Conservation (phyloP, 192 early-diverging fungal species). For the Dissophora ornata region DNA sequence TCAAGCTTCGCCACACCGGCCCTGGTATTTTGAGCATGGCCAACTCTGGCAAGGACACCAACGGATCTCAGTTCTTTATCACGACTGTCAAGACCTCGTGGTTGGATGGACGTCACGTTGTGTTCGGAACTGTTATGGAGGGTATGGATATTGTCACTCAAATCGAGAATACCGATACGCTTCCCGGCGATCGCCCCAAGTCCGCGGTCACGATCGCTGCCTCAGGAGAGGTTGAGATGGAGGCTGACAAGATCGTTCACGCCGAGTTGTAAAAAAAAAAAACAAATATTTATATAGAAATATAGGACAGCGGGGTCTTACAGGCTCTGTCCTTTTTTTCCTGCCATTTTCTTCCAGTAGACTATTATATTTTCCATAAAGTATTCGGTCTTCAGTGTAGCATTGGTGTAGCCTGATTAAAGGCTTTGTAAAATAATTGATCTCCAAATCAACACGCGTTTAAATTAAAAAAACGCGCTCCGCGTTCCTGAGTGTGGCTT, state of each 20-base stretch:
- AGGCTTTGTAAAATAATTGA: too few relatives aligned
- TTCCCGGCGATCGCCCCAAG: slow-evolving; percentile 70
- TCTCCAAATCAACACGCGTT: too few relatives aligned
- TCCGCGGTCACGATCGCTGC: slow-evolving; percentile 74
- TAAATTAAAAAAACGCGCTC: not conserved
- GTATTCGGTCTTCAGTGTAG: too few relatives aligned
- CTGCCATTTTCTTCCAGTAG: too few relatives aligned
- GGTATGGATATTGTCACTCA: slow-evolving; percentile 79
- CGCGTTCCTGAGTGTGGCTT: too few relatives aligned
- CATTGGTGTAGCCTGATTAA: too few relatives aligned
- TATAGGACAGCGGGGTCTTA: too few relatives aligned
- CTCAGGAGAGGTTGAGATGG: slow-evolving; percentile 73
- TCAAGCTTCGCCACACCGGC: slow-evolving; percentile 84
- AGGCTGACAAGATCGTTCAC: slow-evolving; percentile 22
- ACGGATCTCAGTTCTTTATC: slow-evolving; percentile 95
- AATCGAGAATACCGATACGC: slow-evolving; percentile 79
- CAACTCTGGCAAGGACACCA: slow-evolving; percentile 82
- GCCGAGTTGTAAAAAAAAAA: slow-evolving; percentile 33
- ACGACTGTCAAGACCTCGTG: slow-evolving; percentile 87
- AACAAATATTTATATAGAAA: not conserved
- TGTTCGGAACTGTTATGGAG: slow-evolving; percentile 91
- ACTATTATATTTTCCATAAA: too few relatives aligned
- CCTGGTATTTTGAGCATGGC: slow-evolving; percentile 85
- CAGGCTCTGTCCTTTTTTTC: too few relatives aligned
- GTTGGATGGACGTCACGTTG: slow-evolving; percentile 93